phyloP scores from a whole-genome alignment of 2,329 filamentous ascomycete species.

The Aspergillus ochraceus region DNA sequence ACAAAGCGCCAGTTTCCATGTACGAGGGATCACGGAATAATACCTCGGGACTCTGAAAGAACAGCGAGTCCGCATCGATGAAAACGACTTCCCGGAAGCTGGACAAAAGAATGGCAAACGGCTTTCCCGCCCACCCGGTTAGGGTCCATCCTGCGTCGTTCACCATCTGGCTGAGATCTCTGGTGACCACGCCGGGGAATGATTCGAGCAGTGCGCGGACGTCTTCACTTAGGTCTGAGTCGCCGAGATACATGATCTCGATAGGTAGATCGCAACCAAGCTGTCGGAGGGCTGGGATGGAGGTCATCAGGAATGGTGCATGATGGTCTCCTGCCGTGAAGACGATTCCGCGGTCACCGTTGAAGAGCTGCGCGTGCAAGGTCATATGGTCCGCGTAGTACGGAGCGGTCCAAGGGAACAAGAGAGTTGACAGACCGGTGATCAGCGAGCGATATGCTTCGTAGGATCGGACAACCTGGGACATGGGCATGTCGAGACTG shows the following conservation, averaged over 20 bases:
- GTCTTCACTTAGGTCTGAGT: conserved; percentile 46
- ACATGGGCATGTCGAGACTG: conserved; percentile 17
- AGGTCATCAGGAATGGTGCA: conserved; percentile 45
- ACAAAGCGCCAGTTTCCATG: conserved; percentile 44
- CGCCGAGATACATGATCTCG: conserved; percentile 35
- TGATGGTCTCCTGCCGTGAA: conserved; percentile 48
- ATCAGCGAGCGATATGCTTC: conserved; percentile 45
- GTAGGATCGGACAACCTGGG: conserved; percentile 39
- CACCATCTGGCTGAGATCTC: conserved; percentile 48
- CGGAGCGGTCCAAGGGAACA: conserved; percentile 34
- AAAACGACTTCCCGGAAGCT: conserved; percentile 51
- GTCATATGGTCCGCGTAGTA: conserved; percentile 49
- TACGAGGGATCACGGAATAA: conserved; percentile 48
- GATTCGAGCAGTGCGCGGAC: conserved; percentile 44
- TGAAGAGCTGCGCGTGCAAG: conserved; percentile 43
- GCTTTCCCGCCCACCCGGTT: conserved; percentile 49
- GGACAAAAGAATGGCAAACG: conserved; percentile 48
- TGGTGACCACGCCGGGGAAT: conserved; percentile 45
- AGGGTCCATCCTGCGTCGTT: conserved; percentile 47
- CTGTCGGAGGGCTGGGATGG: conserved; percentile 32
- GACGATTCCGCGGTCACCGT: conserved; percentile 46
- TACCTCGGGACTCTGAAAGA: conserved; percentile 44
- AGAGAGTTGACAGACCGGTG: conserved; percentile 36
- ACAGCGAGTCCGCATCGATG: conserved; percentile 49
- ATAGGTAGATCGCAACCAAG: conserved; percentile 19